Percentiles rank a stretch among this genome's conserved stretches.
These are phyloP conservation scores for Vanrija pseudolonga DNA, from an alignment of 1,284 basidiomycete species.

Conservation along the genomic window DNA sequence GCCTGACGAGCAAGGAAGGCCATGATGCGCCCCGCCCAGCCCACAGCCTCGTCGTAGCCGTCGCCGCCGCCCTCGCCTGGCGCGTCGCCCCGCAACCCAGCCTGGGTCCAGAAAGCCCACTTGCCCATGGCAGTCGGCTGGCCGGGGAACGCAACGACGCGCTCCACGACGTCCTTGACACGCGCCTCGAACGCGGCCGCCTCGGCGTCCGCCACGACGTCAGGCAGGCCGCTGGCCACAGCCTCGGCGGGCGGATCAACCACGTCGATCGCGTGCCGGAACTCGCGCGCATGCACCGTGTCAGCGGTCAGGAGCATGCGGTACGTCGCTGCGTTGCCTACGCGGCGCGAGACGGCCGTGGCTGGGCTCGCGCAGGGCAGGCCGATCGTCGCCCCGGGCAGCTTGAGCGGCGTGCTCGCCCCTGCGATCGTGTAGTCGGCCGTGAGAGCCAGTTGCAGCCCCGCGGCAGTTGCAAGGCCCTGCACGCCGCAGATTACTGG, in stretches of 20 bases:
- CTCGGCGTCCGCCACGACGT: not conserved
- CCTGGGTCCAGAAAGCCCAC: constrained; percentile 21
- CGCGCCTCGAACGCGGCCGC: constrained; percentile 10
- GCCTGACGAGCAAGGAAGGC: constrained; percentile 17
- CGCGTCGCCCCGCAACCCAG: constrained; percentile 4
- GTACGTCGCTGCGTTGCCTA: constrained; percentile 13
- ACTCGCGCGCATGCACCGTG: constrained; percentile 7
- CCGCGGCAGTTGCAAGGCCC: constrained; percentile 15
- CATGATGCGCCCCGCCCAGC: constrained; percentile 17
- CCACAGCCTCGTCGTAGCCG: constrained; percentile 17
- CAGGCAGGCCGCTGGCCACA: not conserved
- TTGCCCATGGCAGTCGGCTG: constrained; percentile 18
- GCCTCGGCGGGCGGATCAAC: not conserved
- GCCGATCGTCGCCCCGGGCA: constrained; percentile 15
- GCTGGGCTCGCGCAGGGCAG: constrained; percentile 14
- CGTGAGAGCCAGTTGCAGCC: constrained; percentile 16
- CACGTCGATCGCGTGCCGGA: constrained; percentile 8
- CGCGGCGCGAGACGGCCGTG: constrained; percentile 11
- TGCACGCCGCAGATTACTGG: constrained; percentile 15
- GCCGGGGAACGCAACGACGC: constrained; percentile 5
- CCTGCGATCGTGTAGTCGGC: constrained; percentile 19
- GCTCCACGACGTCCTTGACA: constrained; percentile 5
- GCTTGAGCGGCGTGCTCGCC: constrained; percentile 12
- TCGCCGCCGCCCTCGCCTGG: constrained; percentile 3
- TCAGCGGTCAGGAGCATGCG: constrained; percentile 19